phyloP scores from a whole-genome alignment of 345 rosid genomes.

The Abelmoschus esculentus region DNA sequence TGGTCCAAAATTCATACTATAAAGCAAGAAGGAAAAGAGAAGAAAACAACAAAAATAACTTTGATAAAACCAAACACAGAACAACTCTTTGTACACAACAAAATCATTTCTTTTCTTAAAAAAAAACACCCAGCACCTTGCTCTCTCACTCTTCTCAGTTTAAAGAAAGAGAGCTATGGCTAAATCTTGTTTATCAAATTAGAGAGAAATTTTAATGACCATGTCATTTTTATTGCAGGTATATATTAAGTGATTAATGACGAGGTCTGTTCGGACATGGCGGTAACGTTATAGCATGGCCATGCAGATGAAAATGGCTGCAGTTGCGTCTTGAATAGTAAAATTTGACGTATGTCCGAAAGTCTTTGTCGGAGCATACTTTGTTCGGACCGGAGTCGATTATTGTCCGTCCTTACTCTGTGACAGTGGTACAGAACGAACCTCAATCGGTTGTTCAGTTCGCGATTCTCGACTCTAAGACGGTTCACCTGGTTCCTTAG shows the following conservation, averaged over 20 bases:
- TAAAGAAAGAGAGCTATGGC: neutral
- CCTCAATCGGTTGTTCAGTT: constrained; percentile 50
- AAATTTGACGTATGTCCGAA: neutral
- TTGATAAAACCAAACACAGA: constrained; percentile 10
- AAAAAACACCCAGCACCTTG: constrained; percentile 14
- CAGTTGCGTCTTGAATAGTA: neutral
- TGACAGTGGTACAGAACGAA: constrained; percentile 33
- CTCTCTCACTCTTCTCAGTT: neutral
- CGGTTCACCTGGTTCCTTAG: neutral
- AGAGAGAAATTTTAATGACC: constrained; percentile 2
- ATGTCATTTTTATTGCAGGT: constrained; percentile 10
- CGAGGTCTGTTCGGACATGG: constrained; percentile 36
- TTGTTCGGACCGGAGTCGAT: constrained; percentile 50
- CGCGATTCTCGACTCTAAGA: constrained; percentile 47
- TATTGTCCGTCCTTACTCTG: constrained; percentile 39
- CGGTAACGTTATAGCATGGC: constrained; percentile 35
- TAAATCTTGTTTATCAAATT: neutral
- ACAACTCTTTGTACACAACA: constrained; percentile 22
- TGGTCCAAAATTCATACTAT: neutral
- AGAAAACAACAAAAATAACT: neutral
- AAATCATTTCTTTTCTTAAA: neutral
- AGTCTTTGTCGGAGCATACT: constrained; percentile 12
- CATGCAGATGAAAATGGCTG: constrained; percentile 29
- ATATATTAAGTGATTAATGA: constrained; percentile 27
- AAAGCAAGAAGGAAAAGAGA: neutral